Conservation (phyloP, 768 basidiomycete genomes). For the Trametes villosa region DNA sequence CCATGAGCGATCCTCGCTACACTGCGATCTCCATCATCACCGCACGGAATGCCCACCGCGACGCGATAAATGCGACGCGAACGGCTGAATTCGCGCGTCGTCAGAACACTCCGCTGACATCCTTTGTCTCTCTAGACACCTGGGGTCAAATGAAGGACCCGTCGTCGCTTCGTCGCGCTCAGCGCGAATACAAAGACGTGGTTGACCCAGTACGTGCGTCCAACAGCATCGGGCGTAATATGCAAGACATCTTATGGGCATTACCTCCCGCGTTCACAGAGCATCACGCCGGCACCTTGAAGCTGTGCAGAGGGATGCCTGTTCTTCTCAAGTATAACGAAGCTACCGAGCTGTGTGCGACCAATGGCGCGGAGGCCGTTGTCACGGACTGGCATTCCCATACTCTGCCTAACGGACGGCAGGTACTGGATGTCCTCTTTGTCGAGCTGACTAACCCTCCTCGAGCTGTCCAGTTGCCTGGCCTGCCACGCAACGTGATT, state of each 20-base stretch:
- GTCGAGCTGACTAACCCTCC: not conserved
- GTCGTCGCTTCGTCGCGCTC: too few species aligned
- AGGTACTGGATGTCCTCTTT: not conserved
- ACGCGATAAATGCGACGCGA: not conserved
- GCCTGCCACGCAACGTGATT: slow-evolving; percentile 20
- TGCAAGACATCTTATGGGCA: slow-evolving; percentile 28
- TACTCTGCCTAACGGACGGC: not conserved
- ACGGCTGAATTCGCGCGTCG: not conserved
- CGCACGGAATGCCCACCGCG: not conserved
- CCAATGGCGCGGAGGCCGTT: slow-evolving; percentile 22
- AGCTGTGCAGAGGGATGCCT: slow-evolving; percentile 22
- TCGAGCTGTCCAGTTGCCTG: slow-evolving; percentile 2
- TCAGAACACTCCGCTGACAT: not conserved
- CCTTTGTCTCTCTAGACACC: not conserved
- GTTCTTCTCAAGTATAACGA: slow-evolving; percentile 12
- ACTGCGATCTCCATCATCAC: not conserved
- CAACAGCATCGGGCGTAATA: not conserved
- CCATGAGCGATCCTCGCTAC: not conserved
- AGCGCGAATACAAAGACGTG: not conserved
- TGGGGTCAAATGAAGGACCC: not conserved
- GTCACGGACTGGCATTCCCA: slow-evolving; percentile 15
- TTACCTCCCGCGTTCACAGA: slow-evolving; percentile 18
- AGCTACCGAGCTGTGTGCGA: slow-evolving; percentile 26
- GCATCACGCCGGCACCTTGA: slow-evolving; percentile 21
- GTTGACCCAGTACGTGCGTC: not conserved